phyloP scores from a whole-genome alignment of 2,329 filamentous ascomycete species.

The Scedosporium minutisporum region DNA sequence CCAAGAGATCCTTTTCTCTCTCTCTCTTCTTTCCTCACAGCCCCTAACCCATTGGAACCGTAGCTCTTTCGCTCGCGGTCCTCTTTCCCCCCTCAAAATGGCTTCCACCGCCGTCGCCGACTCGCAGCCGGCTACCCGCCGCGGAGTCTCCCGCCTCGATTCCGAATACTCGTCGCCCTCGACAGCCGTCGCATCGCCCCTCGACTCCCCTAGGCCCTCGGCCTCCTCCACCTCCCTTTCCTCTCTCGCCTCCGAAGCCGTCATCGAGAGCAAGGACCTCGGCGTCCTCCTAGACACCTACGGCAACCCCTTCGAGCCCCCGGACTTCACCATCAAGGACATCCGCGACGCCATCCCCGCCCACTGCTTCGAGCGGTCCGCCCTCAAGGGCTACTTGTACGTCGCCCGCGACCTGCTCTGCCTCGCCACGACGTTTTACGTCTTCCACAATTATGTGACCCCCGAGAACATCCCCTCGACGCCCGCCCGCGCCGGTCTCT shows the following conservation, averaged over 20 bases:
- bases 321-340: constrained; percentile 95
- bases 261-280: constrained; percentile 32
- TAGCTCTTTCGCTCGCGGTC: not conserved
- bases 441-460: constrained; percentile 85
- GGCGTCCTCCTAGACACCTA: constrained; percentile 79
- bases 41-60: not conserved
- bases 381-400: constrained; percentile 64
- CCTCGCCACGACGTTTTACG: constrained; percentile 68
- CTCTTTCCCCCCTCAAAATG: not conserved
- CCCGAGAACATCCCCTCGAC: constrained; percentile 69
- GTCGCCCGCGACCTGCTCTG: constrained; percentile 71
- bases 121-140: constrained; percentile 14
- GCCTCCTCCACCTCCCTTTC: constrained; percentile 88
- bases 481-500: constrained; percentile 53
- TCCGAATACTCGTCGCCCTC: constrained; percentile 12
- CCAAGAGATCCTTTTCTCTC: not conserved
- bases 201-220: constrained; percentile 49
- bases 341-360: constrained; percentile 94
- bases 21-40: not conserved
- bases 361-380: constrained; percentile 91
- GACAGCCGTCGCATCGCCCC: constrained; percentile 45
- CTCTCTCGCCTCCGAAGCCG: constrained; percentile 63
- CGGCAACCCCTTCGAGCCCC: constrained; percentile 87
- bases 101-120: constrained; percentile 9
- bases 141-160: constrained; percentile 20